Percentiles rank a stretch among this genome's conserved stretches.
Conservation (phyloP, 192 early-diverging fungal species). For the Dispira parvispora region DNA sequence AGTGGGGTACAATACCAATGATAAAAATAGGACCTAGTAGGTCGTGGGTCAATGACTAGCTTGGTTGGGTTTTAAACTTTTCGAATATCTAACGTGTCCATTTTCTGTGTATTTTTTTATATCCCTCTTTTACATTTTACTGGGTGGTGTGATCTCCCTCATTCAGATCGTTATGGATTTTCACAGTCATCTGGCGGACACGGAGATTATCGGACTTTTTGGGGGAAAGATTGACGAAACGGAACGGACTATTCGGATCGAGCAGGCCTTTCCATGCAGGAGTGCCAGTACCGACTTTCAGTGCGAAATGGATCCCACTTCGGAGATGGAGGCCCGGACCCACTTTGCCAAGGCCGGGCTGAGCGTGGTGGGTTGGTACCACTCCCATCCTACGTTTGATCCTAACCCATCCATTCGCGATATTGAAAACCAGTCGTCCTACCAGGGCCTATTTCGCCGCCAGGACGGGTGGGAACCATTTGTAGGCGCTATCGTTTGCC, state of each 20-base stretch:
- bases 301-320: slow-evolving; percentile 88
- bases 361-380: slow-evolving; percentile 85
- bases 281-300: slow-evolving; percentile 63
- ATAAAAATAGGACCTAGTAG: no score
- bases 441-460: slow-evolving; percentile 66
- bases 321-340: slow-evolving; percentile 67
- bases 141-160: no score
- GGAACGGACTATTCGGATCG: slow-evolving; percentile 32
- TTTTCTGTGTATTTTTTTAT: no score
- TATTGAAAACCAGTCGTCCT: slow-evolving; percentile 72
- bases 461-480: slow-evolving; percentile 64
- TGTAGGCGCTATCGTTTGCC: slow-evolving; percentile 74
- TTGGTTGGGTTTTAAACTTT: no score
- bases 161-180: slow-evolving; percentile 73
- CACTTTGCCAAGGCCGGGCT: slow-evolving; percentile 43
- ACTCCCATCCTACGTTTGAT: slow-evolving; percentile 89
- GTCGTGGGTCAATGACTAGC: no score
- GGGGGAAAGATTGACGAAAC: slow-evolving; percentile 53
- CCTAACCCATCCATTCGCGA: slow-evolving; percentile 78
- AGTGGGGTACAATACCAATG: no score
- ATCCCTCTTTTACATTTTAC: no score
- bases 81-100: no score
- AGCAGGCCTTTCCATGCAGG: slow-evolving; percentile 62
- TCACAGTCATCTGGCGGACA: slow-evolving; percentile 76
- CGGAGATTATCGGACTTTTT: slow-evolving; percentile 85